These are phyloP conservation scores for Tubosaeta brunneosetosa DNA, from an alignment of 768 basidiomycete species.

Conservation along the genomic window DNA sequence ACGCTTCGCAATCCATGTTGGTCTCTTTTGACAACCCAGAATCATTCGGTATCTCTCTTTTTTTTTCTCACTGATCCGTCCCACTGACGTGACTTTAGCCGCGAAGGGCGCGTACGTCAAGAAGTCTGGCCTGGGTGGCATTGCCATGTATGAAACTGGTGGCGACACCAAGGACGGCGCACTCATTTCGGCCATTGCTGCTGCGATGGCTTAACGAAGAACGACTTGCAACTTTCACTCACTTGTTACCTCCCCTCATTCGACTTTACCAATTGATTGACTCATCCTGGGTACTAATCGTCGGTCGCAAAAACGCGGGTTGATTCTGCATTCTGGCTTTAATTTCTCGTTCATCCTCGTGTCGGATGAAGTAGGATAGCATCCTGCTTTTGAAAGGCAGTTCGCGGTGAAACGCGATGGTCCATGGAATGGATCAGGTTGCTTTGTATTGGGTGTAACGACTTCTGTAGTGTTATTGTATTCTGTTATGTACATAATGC, in stretches of 20 bases:
- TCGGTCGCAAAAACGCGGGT: not conserved
- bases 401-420: not conserved
- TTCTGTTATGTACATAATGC: not conserved
- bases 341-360: slow-evolving; percentile 11
- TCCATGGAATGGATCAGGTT: not conserved
- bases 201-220: slow-evolving; percentile 21
- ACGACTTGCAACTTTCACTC: slow-evolving; percentile 5
- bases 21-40: slow-evolving; percentile 62
- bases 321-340: slow-evolving; percentile 5
- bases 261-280: slow-evolving; percentile 17
- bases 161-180: slow-evolving; percentile 38
- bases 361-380: slow-evolving; percentile 6
- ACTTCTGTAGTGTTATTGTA: slow-evolving; percentile 4
- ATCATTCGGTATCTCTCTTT: slow-evolving; percentile 46
- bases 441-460: not conserved
- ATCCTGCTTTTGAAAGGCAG: slow-evolving; percentile 13
- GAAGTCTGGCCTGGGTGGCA: slow-evolving; percentile 34
- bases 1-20: slow-evolving; percentile 46
- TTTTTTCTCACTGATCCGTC: not conserved
- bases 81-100: slow-evolving; percentile 20
- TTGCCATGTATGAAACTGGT: slow-evolving; percentile 43
- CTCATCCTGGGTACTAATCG: slow-evolving; percentile 11
- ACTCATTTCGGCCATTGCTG: slow-evolving; percentile 32
- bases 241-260: slow-evolving; percentile 4
- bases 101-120: slow-evolving; percentile 42